phyloP scores from a whole-genome alignment of 208 protist genomes.

The Blastocrithidia nonstop region DNA sequence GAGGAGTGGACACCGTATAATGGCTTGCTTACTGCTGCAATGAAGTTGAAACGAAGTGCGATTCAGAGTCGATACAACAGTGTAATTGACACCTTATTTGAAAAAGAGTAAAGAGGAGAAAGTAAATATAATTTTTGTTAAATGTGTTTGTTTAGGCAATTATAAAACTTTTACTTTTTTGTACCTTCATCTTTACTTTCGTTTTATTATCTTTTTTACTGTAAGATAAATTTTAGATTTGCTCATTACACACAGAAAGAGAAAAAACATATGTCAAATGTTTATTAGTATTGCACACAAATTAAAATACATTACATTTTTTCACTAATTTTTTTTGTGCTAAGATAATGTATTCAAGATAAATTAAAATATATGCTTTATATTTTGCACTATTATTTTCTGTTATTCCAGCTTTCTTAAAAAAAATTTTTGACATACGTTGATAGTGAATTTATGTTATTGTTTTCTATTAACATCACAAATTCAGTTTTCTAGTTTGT shows the following conservation, averaged over 20 bases:
- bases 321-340: slow-evolving; percentile 6
- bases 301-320: too few species aligned
- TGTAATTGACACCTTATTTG: slow-evolving; percentile 47
- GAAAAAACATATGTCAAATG: too few species aligned
- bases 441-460: too few species aligned
- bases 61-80: slow-evolving; percentile 51
- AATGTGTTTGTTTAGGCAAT: slow-evolving; percentile 4
- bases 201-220: neutral
- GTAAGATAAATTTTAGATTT: slow-evolving; percentile 7
- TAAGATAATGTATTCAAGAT: neutral
- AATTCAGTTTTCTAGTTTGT: too few species aligned
- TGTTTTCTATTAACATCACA: too few species aligned
- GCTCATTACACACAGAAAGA: too few species aligned
- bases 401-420: slow-evolving; percentile 6
- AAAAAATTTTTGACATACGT: too few species aligned
- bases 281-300: too few species aligned
- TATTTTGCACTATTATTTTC: slow-evolving; percentile 2
- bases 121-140: neutral
- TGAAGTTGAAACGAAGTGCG: slow-evolving; percentile 57
- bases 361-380: neutral
- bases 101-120: slow-evolving; percentile 12
- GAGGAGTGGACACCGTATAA: slow-evolving; percentile 82
- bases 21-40: slow-evolving; percentile 50
- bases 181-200: slow-evolving; percentile 2
- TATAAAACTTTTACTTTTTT: slow-evolving; percentile 2